A percentile compares a stretch with the other conserved stretches of the same genome.
Evolutionary conservation across 1,139 yeast genomes (phyloP).

Genomic region (Yamadazyma aaseri): DNA sequence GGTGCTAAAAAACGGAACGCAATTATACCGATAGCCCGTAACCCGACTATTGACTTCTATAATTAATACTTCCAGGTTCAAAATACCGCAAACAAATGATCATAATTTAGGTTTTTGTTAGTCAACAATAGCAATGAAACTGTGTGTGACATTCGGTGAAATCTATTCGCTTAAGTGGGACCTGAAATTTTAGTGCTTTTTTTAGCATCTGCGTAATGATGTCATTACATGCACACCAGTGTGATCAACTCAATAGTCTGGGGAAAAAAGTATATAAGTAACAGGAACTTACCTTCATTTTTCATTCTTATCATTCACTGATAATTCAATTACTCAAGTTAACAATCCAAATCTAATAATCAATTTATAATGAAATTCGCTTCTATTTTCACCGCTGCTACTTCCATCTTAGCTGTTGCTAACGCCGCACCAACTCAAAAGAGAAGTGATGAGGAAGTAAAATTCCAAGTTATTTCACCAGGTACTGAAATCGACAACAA

Average conservation of each 20-base stretch:
- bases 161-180: no score
- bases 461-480: conserved; percentile 7
- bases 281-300: conserved; percentile 1
- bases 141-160: no score
- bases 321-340: conserved; percentile 1
- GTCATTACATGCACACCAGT: conserved; percentile 1
- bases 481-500: conserved; percentile 20
- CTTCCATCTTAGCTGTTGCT: conserved; percentile 16
- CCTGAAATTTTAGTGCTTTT: not conserved
- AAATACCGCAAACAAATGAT: no score
- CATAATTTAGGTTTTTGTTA: no score
- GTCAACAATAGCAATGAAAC: no score
- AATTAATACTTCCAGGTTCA: no score
- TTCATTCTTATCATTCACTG: conserved; percentile 2
- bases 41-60: no score
- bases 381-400: conserved; percentile 15
- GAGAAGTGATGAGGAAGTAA: conserved; percentile 2
- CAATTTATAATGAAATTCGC: conserved; percentile 19
- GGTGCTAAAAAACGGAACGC: no score
- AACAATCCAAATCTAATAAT: conserved; percentile 2
- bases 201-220: conserved; percentile 3
- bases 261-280: conserved; percentile 4
- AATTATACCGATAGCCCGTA: no score
- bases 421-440: conserved; percentile 18
- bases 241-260: not conserved